Evolutionary conservation across 768 basidiomycete genomes (phyloP).

Genomic region (Boletellus sp.): DNA sequence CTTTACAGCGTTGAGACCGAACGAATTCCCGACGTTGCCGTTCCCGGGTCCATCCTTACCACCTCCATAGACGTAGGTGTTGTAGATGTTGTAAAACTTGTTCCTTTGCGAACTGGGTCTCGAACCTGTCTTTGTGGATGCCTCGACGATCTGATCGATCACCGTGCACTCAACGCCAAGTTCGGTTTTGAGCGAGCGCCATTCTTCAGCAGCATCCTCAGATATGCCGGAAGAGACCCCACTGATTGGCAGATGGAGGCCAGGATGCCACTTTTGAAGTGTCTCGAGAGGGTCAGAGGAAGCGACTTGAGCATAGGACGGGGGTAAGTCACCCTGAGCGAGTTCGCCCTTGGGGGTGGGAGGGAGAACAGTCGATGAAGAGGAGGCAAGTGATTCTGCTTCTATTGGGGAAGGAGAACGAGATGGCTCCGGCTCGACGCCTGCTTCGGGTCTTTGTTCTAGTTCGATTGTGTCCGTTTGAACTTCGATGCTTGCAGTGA

Average conservation of each 20-base stretch:
- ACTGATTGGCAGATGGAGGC: constrained; percentile 44
- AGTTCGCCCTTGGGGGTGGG: constrained; percentile 59
- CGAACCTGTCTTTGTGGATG: constrained; percentile 32
- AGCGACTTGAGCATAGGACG: constrained; percentile 65
- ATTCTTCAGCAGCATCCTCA: constrained; percentile 66
- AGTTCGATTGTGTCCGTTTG: constrained; percentile 52
- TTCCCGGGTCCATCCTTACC: constrained; percentile 36
- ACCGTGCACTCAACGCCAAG: constrained; percentile 73
- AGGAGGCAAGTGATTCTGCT: constrained; percentile 63
- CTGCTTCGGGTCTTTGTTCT: constrained; percentile 36
- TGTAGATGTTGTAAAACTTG: constrained; percentile 84
- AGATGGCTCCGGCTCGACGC: constrained; percentile 28
- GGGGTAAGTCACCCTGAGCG: constrained; percentile 54
- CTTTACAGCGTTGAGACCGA: constrained; percentile 35
- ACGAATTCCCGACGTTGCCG: constrained; percentile 17
- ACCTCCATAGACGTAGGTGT: constrained; percentile 57
- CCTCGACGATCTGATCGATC: constrained; percentile 65
- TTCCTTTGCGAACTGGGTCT: constrained; percentile 38
- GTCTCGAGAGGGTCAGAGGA: constrained; percentile 51
- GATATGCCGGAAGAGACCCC: constrained; percentile 53
- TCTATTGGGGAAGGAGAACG: constrained; percentile 44
- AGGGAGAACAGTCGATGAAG: constrained; percentile 68
- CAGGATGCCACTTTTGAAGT: constrained; percentile 70
- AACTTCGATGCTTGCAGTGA: constrained; percentile 50
- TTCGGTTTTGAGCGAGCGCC: constrained; percentile 76